A percentile compares a stretch with the other conserved stretches of the same genome.
Conservation (phyloP, 352 stramenopile species). For the Phytophthora constricta region DNA sequence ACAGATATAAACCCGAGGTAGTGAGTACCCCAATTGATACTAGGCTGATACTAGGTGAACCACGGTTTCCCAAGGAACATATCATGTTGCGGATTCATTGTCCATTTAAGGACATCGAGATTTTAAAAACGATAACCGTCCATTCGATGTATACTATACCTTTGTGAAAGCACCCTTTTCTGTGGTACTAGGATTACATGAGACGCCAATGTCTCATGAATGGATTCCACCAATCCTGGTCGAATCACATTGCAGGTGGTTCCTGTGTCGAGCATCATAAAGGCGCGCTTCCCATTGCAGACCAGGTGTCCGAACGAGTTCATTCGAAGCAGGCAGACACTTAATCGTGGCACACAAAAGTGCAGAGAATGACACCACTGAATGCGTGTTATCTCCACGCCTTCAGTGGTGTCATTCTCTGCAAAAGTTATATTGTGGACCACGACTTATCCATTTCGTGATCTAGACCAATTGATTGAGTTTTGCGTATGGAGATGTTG, state of each 20-base stretch:
- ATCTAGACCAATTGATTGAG: slow-evolving; percentile 1
- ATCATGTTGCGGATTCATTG: slow-evolving; percentile 15
- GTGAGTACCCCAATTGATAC: slow-evolving; percentile 16
- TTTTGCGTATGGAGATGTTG: slow-evolving; percentile 11
- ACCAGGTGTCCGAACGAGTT: slow-evolving; percentile 20
- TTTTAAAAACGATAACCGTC: too few relatives aligned
- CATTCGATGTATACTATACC: too few relatives aligned
- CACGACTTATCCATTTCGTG: too few relatives aligned
- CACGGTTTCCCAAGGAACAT: slow-evolving; percentile 23
- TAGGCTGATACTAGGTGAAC: slow-evolving; percentile 25
- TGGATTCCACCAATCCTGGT: slow-evolving; percentile 13
- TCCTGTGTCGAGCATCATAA: slow-evolving; percentile 26
- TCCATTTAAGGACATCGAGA: too few relatives aligned
- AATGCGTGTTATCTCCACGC: too few relatives aligned
- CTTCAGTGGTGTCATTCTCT: too few relatives aligned
- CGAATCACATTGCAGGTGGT: slow-evolving; percentile 20
- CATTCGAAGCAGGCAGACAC: slow-evolving; percentile 6
- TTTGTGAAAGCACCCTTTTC: too few relatives aligned
- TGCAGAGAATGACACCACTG: slow-evolving; percentile 8
- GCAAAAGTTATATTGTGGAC: too few relatives aligned
- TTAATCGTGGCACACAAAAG: too few relatives aligned
- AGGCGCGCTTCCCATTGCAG: slow-evolving; percentile 20
- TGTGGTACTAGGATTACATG: too few relatives aligned
- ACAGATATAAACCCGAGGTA: too few relatives aligned
- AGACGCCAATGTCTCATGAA: too few relatives aligned